Conservation (phyloP, 1,284 basidiomycete genomes). For the Malassezia caprae region DNA sequence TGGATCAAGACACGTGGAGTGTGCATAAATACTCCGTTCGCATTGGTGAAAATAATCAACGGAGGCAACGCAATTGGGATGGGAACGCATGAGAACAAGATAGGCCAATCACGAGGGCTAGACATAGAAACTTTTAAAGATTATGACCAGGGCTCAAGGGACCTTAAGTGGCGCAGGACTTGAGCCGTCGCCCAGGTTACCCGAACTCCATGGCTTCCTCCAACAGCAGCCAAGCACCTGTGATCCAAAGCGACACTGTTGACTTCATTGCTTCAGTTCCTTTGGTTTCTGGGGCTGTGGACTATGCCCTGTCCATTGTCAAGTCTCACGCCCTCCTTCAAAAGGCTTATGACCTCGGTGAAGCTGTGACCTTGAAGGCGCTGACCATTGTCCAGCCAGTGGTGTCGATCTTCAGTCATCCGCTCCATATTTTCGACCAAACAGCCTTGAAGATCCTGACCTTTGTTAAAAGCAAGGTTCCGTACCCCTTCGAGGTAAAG, state of each 20-base stretch:
- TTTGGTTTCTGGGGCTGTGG: slow-evolving; percentile 34
- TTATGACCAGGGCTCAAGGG: not conserved
- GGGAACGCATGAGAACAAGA: not conserved
- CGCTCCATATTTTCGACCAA: slow-evolving; percentile 37
- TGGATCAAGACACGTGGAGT: not conserved
- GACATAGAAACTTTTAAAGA: not conserved
- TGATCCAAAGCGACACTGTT: slow-evolving; percentile 28
- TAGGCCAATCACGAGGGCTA: not conserved
- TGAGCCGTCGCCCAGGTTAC: not conserved
- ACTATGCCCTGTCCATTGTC: slow-evolving; percentile 35
- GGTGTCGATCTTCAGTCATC: slow-evolving; percentile 32
- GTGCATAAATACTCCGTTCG: not conserved
- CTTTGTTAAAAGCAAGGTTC: slow-evolving; percentile 41
- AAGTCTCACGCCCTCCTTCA: slow-evolving; percentile 32
- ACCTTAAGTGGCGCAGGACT: not conserved
- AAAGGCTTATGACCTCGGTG: slow-evolving; percentile 32
- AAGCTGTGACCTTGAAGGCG: slow-evolving; percentile 25
- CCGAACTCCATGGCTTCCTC: not conserved
- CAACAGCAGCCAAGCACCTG: slow-evolving; percentile 1
- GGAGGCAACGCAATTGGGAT: not conserved
- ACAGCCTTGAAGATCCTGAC: slow-evolving; percentile 35
- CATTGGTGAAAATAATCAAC: not conserved
- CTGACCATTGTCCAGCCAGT: slow-evolving; percentile 36
- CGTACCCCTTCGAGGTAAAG: slow-evolving; percentile 45
- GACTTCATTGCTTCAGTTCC: slow-evolving; percentile 33